phyloP scores from a whole-genome alignment of 2,329 filamentous ascomycete species.

The Onygena corvina region DNA sequence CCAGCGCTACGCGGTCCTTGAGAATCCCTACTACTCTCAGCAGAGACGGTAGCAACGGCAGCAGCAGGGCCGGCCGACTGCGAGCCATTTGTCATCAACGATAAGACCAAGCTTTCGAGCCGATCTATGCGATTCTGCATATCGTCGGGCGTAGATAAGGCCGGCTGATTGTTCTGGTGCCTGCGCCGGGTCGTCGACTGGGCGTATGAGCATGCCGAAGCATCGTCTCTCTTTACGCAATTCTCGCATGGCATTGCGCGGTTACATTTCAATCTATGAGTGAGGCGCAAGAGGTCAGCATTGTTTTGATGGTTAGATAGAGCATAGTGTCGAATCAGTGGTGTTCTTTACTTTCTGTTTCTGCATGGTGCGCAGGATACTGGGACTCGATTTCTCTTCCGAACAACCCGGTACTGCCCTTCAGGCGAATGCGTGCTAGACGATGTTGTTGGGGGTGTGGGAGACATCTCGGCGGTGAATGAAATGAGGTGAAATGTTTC shows the following conservation, averaged over 20 bases:
- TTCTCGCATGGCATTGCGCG: constrained; percentile 85
- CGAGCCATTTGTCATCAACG: constrained; percentile 82
- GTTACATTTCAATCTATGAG: constrained; percentile 70
- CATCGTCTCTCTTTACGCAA: constrained; percentile 77
- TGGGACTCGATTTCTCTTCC: constrained; percentile 83
- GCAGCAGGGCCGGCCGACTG: constrained; percentile 47
- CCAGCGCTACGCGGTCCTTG: constrained; percentile 27
- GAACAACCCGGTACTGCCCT: constrained; percentile 72
- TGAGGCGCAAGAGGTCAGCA: not conserved
- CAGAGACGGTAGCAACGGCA: constrained; percentile 43
- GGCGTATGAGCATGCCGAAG: constrained; percentile 73
- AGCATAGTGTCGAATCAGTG: constrained; percentile 11
- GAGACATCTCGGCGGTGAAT: constrained; percentile 23
- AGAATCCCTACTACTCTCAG: constrained; percentile 31
- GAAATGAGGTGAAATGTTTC: no score
- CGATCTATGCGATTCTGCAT: constrained; percentile 98
- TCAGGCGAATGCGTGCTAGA: constrained; percentile 63
- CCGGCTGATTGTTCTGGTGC: constrained; percentile 42
- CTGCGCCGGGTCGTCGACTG: constrained; percentile 73
- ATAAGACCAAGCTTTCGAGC: constrained; percentile 80
- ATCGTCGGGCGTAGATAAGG: constrained; percentile 63
- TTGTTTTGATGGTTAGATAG: constrained; percentile 15
- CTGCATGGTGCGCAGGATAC: constrained; percentile 85
- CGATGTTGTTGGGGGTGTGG: constrained; percentile 48
- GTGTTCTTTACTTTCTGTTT: constrained; percentile 64